Percentiles rank a stretch among this genome's conserved stretches.
Conservation (phyloP, 306 rosid genomes). For the Sophora flavescens region DNA sequence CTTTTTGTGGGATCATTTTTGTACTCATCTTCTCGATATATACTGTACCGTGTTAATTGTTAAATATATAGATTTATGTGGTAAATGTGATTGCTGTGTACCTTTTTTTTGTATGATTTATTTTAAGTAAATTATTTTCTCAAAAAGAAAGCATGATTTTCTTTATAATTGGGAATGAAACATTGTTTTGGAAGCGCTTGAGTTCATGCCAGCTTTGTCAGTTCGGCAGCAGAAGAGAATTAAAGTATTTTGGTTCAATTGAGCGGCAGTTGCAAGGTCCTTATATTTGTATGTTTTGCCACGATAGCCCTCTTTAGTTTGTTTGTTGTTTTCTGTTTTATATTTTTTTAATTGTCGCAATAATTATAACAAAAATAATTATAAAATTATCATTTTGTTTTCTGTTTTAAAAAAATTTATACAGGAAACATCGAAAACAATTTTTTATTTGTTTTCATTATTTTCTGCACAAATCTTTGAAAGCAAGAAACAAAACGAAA, state of each 20-base stretch:
- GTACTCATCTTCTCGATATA: slow-evolving; percentile 28
- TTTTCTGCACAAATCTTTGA: too few species aligned
- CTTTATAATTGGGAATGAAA: slow-evolving; percentile 39
- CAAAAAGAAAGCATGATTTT: slow-evolving; percentile 26
- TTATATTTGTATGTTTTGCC: not conserved
- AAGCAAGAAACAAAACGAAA: too few species aligned
- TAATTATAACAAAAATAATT: too few species aligned
- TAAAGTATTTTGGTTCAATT: slow-evolving; percentile 2
- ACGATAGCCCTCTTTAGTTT: too few species aligned
- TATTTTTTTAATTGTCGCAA: too few species aligned
- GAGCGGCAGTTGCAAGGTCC: not conserved
- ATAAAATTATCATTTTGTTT: too few species aligned
- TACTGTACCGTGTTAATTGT: slow-evolving; percentile 44
- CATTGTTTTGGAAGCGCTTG: slow-evolving; percentile 34
- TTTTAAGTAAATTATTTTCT: slow-evolving; percentile 6
- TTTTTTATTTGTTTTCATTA: too few species aligned
- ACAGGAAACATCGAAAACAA: too few species aligned
- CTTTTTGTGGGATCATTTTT: slow-evolving; percentile 28
- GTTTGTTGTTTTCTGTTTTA: too few species aligned
- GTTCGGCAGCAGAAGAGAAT: slow-evolving; percentile 3
- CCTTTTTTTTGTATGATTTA: slow-evolving; percentile 22
- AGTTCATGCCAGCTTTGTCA: slow-evolving; percentile 18
- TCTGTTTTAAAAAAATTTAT: too few species aligned
- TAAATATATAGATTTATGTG: slow-evolving; percentile 41
- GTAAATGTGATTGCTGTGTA: slow-evolving; percentile 34